Evolutionary conservation across 192 early-diverging fungal genomes (phyloP), one percentile per base, ranked within the genome.

Genomic region (Backusella luteola): DNA sequence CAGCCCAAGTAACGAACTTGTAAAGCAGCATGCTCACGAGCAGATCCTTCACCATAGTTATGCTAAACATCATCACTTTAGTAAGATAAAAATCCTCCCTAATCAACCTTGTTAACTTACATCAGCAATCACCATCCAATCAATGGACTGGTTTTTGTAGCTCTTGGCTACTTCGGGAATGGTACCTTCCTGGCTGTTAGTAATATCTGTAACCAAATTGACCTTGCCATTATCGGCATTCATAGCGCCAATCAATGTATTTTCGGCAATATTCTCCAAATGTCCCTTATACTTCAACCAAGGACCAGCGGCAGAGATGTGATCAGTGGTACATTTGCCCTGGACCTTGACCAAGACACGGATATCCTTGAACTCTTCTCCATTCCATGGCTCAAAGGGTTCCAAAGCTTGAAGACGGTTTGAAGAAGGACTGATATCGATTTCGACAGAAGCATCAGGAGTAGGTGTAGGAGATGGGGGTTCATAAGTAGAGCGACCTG

Each of bases 241-340:
- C 82, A 96, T 83, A 15, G 97, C 98, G 32, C 97, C 96, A 73
- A 99, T 99, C 76, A 99, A 84, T 68, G 96, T 99, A 85, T 99
- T 99, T 84, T 97, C 91, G 41, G 97, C 90, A 80, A 99, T 96
- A 85, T 98, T 99, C 86, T 97, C 92, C 75, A 99, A 82, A 80
- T 99, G 98, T 17, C 98, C 98, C 83, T 96, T 96, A 87, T 96
- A 99, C 82, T 97, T 98, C 78, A 99, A 88, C 97, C 98, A 99
- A 46, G 93, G 94, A 63, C 98, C 98, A 39, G 97, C 98, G 21
- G 95, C 95, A 66, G 95, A 97, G 79, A 99, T 99, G 79, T 99
- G 98, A 88, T 99, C 97, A 15, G 98, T 99, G 8, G 98, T 99
- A 87, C 98, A 99, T 85, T 99, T 99, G 79, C 98, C 98, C 87